Conservation (phyloP, 2,329 filamentous ascomycete genomes). For the Coleophoma cylindrospora region DNA sequence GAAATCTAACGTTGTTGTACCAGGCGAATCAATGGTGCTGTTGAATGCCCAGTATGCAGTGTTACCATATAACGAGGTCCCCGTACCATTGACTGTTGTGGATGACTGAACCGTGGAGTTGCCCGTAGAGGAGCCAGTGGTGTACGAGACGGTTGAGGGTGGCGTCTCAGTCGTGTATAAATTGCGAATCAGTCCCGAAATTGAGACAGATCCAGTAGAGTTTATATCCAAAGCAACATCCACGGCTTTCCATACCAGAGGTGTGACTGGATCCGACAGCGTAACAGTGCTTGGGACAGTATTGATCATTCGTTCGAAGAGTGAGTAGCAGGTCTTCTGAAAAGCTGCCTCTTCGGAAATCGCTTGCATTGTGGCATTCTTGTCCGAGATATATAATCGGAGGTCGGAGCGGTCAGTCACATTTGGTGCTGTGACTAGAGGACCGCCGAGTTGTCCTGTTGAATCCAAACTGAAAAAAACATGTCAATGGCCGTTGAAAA, state of each 20-base stretch:
- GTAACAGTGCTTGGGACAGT: constrained; percentile 4
- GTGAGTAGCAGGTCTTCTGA: constrained; percentile 5
- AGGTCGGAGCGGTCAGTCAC: constrained; percentile 7
- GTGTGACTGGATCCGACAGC: constrained; percentile 3
- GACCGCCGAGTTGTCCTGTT: constrained; percentile 37
- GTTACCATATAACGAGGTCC: constrained; percentile 3
- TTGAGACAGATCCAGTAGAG: constrained; percentile 1
- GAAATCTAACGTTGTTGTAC: constrained; percentile 6
- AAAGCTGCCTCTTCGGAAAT: constrained; percentile 3
- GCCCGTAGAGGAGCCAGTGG: not conserved
- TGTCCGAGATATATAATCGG: constrained; percentile 10
- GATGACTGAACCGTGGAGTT: not conserved
- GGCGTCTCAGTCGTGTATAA: constrained; percentile 3
- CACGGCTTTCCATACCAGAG: constrained; percentile 3
- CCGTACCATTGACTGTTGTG: not conserved
- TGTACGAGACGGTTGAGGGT: not conserved
- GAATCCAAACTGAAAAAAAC: constrained; percentile 42
- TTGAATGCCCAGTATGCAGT: constrained; percentile 6
- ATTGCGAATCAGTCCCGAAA: constrained; percentile 6
- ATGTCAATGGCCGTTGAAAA: constrained; percentile 5
- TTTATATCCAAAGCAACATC: constrained; percentile 1
- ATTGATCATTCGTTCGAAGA: constrained; percentile 9
- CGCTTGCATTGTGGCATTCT: constrained; percentile 8
- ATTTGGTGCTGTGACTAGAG: constrained; percentile 29
- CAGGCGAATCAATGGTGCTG: constrained; percentile 3